A percentile compares a stretch with the other conserved stretches of the same genome.
Conservation (phyloP, 768 basidiomycete species). For the Suillus clintonianus region DNA sequence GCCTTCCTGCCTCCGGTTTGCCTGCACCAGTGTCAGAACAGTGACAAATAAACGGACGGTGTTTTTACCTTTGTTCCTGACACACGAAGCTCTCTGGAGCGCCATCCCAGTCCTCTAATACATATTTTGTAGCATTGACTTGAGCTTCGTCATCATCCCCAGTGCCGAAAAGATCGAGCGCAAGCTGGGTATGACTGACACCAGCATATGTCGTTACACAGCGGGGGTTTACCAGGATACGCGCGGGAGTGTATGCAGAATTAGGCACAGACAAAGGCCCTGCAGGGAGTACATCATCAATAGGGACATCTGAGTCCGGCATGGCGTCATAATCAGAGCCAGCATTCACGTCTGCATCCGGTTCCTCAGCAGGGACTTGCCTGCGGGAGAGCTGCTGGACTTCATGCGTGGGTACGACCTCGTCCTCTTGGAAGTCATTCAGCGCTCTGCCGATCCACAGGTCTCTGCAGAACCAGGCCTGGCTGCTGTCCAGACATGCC, state of each 20-base stretch:
- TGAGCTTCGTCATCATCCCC: constrained; percentile 62
- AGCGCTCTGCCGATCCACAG: constrained; percentile 90
- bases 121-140: constrained; percentile 62
- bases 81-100: constrained; percentile 98
- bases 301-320: constrained; percentile 54
- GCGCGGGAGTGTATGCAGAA: constrained; percentile 81
- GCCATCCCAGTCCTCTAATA: constrained; percentile 92
- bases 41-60: background rate
- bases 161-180: constrained; percentile 88
- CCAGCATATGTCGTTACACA: constrained; percentile 99
- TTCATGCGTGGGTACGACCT: constrained; percentile 20
- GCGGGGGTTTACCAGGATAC: constrained; percentile 93
- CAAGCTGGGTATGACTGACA: constrained; percentile 93
- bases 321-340: constrained; percentile 90
- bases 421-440: constrained; percentile 67
- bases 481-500: constrained; percentile 90
- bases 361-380: constrained; percentile 29
- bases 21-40: constrained; percentile 35
- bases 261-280: constrained; percentile 74
- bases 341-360: constrained; percentile 76
- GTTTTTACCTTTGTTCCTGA: constrained; percentile 82
- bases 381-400: constrained; percentile 34
- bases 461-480: constrained; percentile 98
- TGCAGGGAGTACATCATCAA: constrained; percentile 29
- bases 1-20: constrained; percentile 90